Base-by-base conservation (phyloP, 1,284 basidiomycete species). In the Cryptococcus sp. region DNA sequence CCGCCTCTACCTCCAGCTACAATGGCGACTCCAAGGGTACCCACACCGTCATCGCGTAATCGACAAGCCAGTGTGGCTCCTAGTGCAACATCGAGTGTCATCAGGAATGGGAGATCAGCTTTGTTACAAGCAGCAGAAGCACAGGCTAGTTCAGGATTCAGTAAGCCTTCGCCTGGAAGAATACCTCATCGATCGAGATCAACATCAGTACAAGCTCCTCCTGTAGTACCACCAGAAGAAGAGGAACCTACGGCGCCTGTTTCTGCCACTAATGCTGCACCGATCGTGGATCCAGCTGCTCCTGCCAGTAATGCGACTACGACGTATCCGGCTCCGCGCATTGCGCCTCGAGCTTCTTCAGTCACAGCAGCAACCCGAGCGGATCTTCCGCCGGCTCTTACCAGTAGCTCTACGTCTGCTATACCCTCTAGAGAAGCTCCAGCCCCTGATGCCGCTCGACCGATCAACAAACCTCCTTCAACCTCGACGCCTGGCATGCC, bases 111-210 rank as follows among this genome's bases (percentile, higher is more conserved):
- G 6, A 35, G 36, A 13, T 30, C 50, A 15, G 43, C 42, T 7
- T 32, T 52, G 50, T 36, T 52, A n/a, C 42, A 52, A 33, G 43
- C 43, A 11, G 50, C 50, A 11, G 37, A n/a, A 31, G 50, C 50
- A 23, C 41, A 46, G 7, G 50, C 50, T 4, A 43, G 11, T 7
- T 6, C 23, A 8, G 50, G 42, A 10, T 15, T 23, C 5, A 6
- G 42, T 11, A 35, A 10, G 30, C 50, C 43, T 11, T 45, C 44
- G 23, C 50, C 31, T 34, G 50, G 50, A 8, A 11, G 50, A 7
- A 52, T 52, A 11, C 50, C 50, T 11, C 37, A 31, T 33, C 37
- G 50, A 38, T 41, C 38, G 38, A n/a, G 42, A 46, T 45, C 50
- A 5, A 23, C 5, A 14, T 31, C 37, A 13, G n/a, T 34, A 6